These are phyloP conservation scores for Tylopilus plumbeoviolaceoides DNA, from an alignment of 768 basidiomycete genomes.

Conservation along the genomic window DNA sequence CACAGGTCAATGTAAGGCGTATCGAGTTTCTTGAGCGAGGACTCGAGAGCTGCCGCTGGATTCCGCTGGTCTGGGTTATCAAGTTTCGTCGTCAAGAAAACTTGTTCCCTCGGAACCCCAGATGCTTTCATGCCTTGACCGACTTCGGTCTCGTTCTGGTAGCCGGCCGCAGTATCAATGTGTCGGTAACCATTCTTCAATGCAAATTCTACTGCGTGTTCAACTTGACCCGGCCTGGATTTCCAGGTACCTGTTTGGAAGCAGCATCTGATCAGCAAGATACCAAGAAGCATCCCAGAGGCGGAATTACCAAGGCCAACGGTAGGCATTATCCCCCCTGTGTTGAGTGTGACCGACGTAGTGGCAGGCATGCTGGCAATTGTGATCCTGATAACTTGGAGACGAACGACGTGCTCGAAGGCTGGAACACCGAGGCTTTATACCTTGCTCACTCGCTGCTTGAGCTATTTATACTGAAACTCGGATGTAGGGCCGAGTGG, in stretches of 20 bases:
- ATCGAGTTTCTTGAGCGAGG: too few relatives aligned
- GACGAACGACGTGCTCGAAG: too few relatives aligned
- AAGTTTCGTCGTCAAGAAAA: conserved; percentile 44
- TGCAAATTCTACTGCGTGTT: conserved; percentile 69
- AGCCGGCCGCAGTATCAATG: conserved; percentile 67
- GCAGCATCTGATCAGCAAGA: neutral
- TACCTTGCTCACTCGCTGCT: neutral
- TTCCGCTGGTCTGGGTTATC: too few relatives aligned
- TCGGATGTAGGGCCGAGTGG: too few relatives aligned
- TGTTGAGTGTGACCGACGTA: too few relatives aligned
- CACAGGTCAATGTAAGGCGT: too few relatives aligned
- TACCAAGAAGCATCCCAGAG: neutral
- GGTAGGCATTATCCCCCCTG: conserved; percentile 32
- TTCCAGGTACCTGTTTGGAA: conserved; percentile 67
- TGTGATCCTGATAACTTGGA: conserved; percentile 32
- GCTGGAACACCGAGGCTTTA: conserved; percentile 1
- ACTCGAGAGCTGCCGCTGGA: too few relatives aligned
- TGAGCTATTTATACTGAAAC: too few relatives aligned
- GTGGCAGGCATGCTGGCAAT: conserved; percentile 58
- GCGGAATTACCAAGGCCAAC: conserved; percentile 54
- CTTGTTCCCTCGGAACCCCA: conserved; percentile 63
- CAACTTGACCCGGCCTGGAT: conserved; percentile 64
- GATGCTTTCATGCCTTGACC: conserved; percentile 72
- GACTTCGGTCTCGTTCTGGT: conserved; percentile 76
- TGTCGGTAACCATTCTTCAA: conserved; percentile 71